phyloP scores from a whole-genome alignment of 2,329 filamentous ascomycete genomes.

The Neonectria magnoliae region DNA sequence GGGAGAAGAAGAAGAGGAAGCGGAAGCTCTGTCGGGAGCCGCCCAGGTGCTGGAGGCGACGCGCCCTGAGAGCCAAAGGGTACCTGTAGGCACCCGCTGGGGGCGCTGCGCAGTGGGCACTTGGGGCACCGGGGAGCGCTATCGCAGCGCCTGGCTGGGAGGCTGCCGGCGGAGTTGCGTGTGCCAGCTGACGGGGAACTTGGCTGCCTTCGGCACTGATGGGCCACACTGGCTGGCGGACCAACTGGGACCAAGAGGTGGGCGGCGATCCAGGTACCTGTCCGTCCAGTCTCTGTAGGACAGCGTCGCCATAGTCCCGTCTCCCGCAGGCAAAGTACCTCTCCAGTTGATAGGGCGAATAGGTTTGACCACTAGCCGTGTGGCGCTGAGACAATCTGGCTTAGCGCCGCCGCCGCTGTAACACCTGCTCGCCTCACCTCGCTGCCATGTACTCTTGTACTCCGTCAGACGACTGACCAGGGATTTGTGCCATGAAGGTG shows the following conservation, averaged over 20 bases:
- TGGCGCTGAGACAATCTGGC: constrained; percentile 3
- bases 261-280: not conserved
- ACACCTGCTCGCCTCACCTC: not conserved
- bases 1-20: constrained; percentile 30
- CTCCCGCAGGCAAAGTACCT: not conserved
- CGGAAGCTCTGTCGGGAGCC: constrained; percentile 29
- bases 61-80: not conserved
- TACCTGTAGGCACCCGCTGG: constrained; percentile 12
- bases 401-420: constrained; percentile 18
- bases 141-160: constrained; percentile 1
- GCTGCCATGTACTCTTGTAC: constrained; percentile 1
- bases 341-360: not conserved
- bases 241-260: constrained; percentile 1
- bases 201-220: constrained; percentile 36
- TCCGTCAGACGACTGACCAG: constrained; percentile 14
- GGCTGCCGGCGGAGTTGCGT: not conserved
- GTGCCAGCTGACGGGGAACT: constrained; percentile 39
- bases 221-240: not conserved
- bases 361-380: constrained; percentile 15
- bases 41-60: constrained; percentile 1
- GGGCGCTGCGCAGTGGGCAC: constrained; percentile 3
- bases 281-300: not conserved
- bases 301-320: not conserved
- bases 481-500: constrained; percentile 2
- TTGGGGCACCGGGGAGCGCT: constrained; percentile 13